These are phyloP conservation scores for Ophiostoma quercus DNA, from an alignment of 2,329 filamentous ascomycete species.

Conservation along the genomic window DNA sequence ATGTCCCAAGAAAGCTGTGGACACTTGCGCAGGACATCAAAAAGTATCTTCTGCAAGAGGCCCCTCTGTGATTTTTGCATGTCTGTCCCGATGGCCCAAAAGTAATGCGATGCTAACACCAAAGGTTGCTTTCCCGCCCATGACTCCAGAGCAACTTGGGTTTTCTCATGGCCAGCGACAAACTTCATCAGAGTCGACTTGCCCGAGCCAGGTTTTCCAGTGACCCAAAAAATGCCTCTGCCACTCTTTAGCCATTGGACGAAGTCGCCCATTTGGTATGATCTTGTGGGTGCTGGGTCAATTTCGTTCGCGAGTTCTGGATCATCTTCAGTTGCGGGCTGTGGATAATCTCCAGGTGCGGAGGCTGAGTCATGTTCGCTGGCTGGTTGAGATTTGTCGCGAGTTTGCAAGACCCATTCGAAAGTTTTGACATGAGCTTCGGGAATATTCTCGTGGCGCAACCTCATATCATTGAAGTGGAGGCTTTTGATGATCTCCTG, in stretches of 20 bases:
- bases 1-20: conserved; percentile 12
- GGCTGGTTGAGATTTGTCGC: background rate
- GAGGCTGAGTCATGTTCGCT: background rate
- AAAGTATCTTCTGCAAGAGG: conserved; percentile 18
- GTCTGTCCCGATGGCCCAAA: conserved; percentile 18
- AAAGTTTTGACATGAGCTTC: conserved; percentile 18
- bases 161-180: conserved; percentile 12
- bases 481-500: background rate
- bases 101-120: conserved; percentile 15
- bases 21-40: conserved; percentile 17
- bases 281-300: background rate
- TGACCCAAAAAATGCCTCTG: conserved; percentile 21
- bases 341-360: no score
- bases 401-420: conserved; percentile 16
- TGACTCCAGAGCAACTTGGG: background rate
- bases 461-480: background rate
- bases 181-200: conserved; percentile 25
- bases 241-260: conserved; percentile 15
- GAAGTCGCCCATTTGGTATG: background rate
- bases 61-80: conserved; percentile 20
- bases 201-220: conserved; percentile 19
- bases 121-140: conserved; percentile 15
- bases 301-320: no score
- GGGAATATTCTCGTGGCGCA: conserved; percentile 14
- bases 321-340: no score